These are phyloP conservation scores for Stentor coeruleus DNA, from an alignment of 73 alveolate genomes.

Conservation along the genomic window DNA sequence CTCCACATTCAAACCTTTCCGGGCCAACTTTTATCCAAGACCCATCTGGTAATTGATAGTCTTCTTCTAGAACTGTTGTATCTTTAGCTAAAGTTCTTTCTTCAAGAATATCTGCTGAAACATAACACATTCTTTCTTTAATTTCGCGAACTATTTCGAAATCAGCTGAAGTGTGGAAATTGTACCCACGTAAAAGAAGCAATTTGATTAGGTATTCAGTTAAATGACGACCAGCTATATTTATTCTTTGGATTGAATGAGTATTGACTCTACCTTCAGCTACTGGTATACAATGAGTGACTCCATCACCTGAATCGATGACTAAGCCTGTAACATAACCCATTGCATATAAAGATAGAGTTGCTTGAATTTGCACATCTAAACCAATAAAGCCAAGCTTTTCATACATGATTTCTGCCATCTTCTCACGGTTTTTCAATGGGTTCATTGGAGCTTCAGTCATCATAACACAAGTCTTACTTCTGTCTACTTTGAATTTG, in stretches of 20 bases:
- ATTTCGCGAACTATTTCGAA: constrained; percentile 94
- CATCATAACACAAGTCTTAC: neutral
- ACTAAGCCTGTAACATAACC: constrained; percentile 87
- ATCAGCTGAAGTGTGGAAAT: constrained; percentile 94
- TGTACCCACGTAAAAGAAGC: constrained; percentile 88
- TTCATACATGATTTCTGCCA: constrained; percentile 93
- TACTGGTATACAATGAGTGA: constrained; percentile 94
- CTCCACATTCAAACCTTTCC: constrained; percentile 95
- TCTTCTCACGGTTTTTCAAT: constrained; percentile 57
- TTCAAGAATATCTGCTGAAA: constrained; percentile 72
- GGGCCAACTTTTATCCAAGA: constrained; percentile 74
- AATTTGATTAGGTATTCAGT: constrained; percentile 88
- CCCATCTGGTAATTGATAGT: constrained; percentile 87
- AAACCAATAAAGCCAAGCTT: constrained; percentile 75
- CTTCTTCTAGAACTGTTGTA: constrained; percentile 86
- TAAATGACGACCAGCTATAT: constrained; percentile 96
- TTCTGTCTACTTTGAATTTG: neutral
- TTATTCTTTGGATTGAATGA: constrained; percentile 75
- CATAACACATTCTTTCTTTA: constrained; percentile 90
- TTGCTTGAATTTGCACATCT: constrained; percentile 87
- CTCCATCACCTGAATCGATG: constrained; percentile 99
- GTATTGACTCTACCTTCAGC: constrained; percentile 60
- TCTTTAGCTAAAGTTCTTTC: constrained; percentile 87
- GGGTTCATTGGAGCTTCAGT: constrained; percentile 27
- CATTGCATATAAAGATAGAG: constrained; percentile 79